A percentile compares a stretch with the other conserved stretches of the same genome.
Conservation (phyloP, 2,329 filamentous ascomycete species). For the Neonectria neomacrospora region DNA sequence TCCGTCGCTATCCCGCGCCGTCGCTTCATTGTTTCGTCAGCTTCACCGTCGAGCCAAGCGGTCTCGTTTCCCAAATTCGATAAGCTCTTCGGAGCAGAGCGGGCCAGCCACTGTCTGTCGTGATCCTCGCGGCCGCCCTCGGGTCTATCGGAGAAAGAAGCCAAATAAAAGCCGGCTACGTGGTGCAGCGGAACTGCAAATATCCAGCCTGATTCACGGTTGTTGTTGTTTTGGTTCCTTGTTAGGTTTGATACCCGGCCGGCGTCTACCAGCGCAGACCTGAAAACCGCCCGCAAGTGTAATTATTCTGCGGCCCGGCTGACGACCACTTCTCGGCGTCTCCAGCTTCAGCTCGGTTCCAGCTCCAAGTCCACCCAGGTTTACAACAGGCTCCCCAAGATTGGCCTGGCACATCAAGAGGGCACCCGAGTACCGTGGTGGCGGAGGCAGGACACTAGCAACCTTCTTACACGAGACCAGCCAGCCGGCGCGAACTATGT, state of each 20-base stretch:
- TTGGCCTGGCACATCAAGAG: background rate
- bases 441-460: conserved; percentile 1
- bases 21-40: background rate
- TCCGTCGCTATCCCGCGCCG: conserved; percentile 8
- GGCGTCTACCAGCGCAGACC: conserved; percentile 11
- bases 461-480: conserved; percentile 6
- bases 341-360: conserved; percentile 3
- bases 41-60: background rate
- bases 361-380: conserved; percentile 2
- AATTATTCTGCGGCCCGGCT: conserved; percentile 21
- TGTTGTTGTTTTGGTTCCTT: background rate
- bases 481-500: conserved; percentile 1
- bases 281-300: conserved; percentile 13
- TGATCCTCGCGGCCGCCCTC: conserved; percentile 10
- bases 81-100: conserved; percentile 15
- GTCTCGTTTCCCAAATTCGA: conserved; percentile 8
- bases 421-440: background rate
- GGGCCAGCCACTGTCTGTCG: background rate
- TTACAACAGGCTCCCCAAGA: background rate
- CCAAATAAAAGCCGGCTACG: conserved; percentile 10
- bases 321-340: conserved; percentile 15
- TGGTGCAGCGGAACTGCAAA: conserved; percentile 13
- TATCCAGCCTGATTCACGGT: conserved; percentile 9
- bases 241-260: background rate
- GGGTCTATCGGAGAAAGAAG: background rate